These are phyloP conservation scores for Epichloe coenophiala DNA, from an alignment of 2,329 filamentous ascomycete genomes.

Conservation along the genomic window DNA sequence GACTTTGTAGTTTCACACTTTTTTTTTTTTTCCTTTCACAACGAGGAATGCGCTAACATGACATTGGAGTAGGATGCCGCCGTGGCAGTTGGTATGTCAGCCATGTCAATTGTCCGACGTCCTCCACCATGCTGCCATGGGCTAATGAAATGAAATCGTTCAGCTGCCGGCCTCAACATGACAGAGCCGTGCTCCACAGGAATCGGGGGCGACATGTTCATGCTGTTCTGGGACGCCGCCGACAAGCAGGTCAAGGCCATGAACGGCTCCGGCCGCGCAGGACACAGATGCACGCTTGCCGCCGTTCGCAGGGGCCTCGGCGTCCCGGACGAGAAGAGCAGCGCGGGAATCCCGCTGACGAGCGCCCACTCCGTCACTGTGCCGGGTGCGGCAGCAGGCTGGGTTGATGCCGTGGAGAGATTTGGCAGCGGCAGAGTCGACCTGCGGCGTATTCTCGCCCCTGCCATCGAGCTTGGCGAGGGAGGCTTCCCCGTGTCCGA, in stretches of 20 bases:
- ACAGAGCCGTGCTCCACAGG: conserved; percentile 89
- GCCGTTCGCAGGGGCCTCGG: conserved; percentile 56
- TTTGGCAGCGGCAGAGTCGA: conserved; percentile 81
- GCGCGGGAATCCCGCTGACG: conserved; percentile 52
- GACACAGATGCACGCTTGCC: conserved; percentile 54
- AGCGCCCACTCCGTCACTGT: conserved; percentile 76
- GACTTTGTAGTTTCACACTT: too few relatives aligned
- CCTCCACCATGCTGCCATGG: neutral
- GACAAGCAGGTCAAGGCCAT: conserved; percentile 71
- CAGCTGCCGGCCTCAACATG: conserved; percentile 81
- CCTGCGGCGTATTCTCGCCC: conserved; percentile 63
- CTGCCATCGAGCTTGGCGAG: conserved; percentile 76
- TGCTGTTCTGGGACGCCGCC: conserved; percentile 77
- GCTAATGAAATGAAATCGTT: neutral
- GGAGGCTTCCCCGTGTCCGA: conserved; percentile 80
- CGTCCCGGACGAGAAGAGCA: conserved; percentile 38
- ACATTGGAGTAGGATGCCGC: conserved; percentile 64
- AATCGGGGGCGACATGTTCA: conserved; percentile 96
- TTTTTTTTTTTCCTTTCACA: too few relatives aligned
- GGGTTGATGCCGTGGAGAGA: conserved; percentile 76
- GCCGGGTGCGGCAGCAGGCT: conserved; percentile 82
- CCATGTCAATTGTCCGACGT: neutral
- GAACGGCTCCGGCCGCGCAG: conserved; percentile 85
- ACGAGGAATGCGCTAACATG: conserved; percentile 2
- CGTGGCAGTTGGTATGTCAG: conserved; percentile 60